phyloP scores from a whole-genome alignment of 495 filamentous ascomycete species.

The Pseudevernia furfuracea region DNA sequence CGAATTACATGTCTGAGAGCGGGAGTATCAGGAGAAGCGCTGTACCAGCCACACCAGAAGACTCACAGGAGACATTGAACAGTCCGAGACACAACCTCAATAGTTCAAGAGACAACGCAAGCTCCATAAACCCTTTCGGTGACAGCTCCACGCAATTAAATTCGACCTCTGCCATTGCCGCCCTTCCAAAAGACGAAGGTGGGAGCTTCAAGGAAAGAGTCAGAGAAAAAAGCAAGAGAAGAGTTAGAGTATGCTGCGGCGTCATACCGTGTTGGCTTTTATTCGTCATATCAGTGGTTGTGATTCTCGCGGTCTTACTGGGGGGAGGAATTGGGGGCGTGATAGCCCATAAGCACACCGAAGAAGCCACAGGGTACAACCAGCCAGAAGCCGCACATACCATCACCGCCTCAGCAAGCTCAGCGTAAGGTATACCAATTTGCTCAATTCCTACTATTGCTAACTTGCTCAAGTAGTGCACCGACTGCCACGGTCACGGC shows the following conservation, averaged over 20 bases:
- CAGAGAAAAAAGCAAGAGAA: constrained; percentile 49
- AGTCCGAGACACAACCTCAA: neutral
- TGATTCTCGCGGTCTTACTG: constrained; percentile 48
- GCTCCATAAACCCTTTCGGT: constrained; percentile 31
- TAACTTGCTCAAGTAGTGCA: constrained; percentile 20
- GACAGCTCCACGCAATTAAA: constrained; percentile 36
- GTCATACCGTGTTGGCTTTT: constrained; percentile 63
- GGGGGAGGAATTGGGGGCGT: constrained; percentile 57
- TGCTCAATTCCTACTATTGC: neutral
- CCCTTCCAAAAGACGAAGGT: constrained; percentile 36
- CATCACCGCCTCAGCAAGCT: constrained; percentile 25
- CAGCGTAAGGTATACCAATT: constrained; percentile 30
- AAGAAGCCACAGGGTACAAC: constrained; percentile 6
- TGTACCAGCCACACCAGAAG: neutral
- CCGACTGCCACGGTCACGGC: constrained; percentile 40
- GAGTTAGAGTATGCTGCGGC: constrained; percentile 51
- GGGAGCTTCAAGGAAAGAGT: constrained; percentile 45
- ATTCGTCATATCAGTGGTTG: constrained; percentile 44
- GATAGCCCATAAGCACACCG: constrained; percentile 26
- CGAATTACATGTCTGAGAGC: constrained; percentile 3
- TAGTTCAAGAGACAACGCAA: constrained; percentile 2
- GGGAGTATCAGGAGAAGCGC: constrained; percentile 7
- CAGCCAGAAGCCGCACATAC: constrained; percentile 9
- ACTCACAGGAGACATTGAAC: constrained; percentile 14
- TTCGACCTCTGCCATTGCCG: constrained; percentile 21